Evolutionary conservation across 2,329 filamentous ascomycete genomes (phyloP), one percentile per base, ranked within the genome.

Genomic region (Aspergillus sp.): DNA sequence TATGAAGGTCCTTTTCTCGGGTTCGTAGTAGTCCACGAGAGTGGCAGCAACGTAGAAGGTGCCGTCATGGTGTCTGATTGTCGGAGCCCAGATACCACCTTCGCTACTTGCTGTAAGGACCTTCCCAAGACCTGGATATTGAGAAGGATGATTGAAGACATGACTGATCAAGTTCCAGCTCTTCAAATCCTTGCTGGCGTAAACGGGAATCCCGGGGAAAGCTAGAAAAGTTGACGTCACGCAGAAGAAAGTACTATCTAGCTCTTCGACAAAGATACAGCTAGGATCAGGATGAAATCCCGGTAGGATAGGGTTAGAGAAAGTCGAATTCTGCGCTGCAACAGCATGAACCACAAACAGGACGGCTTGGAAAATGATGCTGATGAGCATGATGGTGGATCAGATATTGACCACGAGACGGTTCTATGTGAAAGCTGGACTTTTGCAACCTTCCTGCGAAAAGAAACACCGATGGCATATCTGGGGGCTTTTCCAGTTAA

Each of bases 281-380:
- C 74, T 78, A 1, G 80, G 80, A 60, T 81, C 79, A 0, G 80
- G 76, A 54, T 80, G 73, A 55, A 77, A 82, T 12, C 80, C 80
- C 4, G 80, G 76, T 2, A 62, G 29, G 20, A 62, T 55, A 12
- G 55, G 52, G 54, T 62, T 57, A 2, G 47, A 55, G 26, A 55
- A 58, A 24, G 52, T 53, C 32, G 51, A 53, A 18, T 53, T 53
- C 12, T 45, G 32, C 10, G 32, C 32, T 36, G 32, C 32, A 36
- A 36, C 32, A 14, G 32, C 32, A 36, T 36, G 32, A 14, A 14
- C 11, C 10, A 36, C 32, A 11, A 36, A 36, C 10, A 36, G 11
- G 32, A 36, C 12, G 11, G 32, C 11, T 36, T 36, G 32, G 4
- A 36, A 10, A 36, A 36, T 4, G 32, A 14, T 36, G 10, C 10